Evolutionary conservation across 768 basidiomycete genomes (phyloP).

Genomic region (Hortiboletus flavorubellus): DNA sequence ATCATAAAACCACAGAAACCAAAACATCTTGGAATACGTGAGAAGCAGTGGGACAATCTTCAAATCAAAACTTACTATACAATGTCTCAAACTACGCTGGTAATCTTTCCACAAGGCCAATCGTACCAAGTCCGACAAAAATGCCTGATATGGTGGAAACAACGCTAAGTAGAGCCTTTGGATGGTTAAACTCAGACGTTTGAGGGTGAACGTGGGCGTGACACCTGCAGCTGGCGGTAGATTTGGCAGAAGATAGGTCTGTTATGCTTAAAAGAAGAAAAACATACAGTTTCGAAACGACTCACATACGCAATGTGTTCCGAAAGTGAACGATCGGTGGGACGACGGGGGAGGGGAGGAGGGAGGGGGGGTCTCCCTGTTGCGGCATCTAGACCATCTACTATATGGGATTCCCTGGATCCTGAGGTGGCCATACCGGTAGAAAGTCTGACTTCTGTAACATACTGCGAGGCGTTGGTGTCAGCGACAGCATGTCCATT

Average conservation of each 20-base stretch:
- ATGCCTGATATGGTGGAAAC: constrained; percentile 47
- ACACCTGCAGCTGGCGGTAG: constrained; percentile 42
- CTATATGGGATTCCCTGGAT: constrained; percentile 8
- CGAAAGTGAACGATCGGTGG: constrained; percentile 22
- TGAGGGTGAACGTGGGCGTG: constrained; percentile 50
- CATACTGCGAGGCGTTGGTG: constrained; percentile 40
- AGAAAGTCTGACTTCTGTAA: constrained; percentile 51
- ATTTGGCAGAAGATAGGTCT: constrained; percentile 44
- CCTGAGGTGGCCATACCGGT: constrained; percentile 26
- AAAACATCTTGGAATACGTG: constrained; percentile 44
- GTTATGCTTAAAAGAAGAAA: constrained; percentile 9
- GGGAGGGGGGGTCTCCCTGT: background rate
- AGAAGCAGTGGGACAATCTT: background rate
- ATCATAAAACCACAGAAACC: constrained; percentile 62
- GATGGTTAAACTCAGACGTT: constrained; percentile 46
- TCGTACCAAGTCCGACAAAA: constrained; percentile 35
- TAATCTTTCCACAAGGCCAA: constrained; percentile 58
- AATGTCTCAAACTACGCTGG: constrained; percentile 45
- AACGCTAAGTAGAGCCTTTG: constrained; percentile 56
- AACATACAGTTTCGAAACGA: constrained; percentile 1
- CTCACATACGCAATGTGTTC: constrained; percentile 27
- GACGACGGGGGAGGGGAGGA: constrained; percentile 5
- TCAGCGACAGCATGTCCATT: background rate
- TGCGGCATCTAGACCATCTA: background rate
- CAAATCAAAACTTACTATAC: constrained; percentile 41